phyloP scores from a whole-genome alignment of 179 eudicot species.

The Dionaea muscipula region DNA sequence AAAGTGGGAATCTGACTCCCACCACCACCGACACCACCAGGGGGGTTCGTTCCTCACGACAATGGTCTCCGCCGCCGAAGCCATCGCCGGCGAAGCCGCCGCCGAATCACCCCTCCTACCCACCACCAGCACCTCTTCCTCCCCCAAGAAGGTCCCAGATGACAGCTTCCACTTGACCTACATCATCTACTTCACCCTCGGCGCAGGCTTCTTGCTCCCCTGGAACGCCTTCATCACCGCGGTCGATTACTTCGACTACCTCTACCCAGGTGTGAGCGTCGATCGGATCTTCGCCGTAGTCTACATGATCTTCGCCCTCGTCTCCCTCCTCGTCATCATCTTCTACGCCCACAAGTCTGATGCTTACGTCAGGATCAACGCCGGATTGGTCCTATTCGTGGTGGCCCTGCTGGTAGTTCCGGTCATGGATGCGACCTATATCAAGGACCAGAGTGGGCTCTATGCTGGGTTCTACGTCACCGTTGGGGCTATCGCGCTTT shows the following conservation, averaged over 20 bases:
- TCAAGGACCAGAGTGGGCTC: slow-evolving; percentile 35
- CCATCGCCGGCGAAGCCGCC: slow-evolving; percentile 17
- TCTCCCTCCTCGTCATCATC: slow-evolving; percentile 36
- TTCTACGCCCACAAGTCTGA: slow-evolving; percentile 29
- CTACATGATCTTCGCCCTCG: slow-evolving; percentile 53
- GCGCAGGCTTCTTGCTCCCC: slow-evolving; percentile 62
- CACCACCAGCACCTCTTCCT: neutral
- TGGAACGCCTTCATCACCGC: slow-evolving; percentile 88
- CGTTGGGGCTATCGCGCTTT: slow-evolving; percentile 34
- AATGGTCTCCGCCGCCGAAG: slow-evolving; percentile 11
- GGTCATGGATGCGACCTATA: slow-evolving; percentile 31
- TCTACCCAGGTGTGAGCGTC: slow-evolving; percentile 64
- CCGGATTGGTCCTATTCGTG: slow-evolving; percentile 38
- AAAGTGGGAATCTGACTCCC: no score
- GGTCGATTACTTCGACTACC: slow-evolving; percentile 71
- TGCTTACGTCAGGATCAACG: slow-evolving; percentile 42
- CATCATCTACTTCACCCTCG: slow-evolving; percentile 65
- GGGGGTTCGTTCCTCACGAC: neutral
- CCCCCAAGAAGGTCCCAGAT: slow-evolving; percentile 23
- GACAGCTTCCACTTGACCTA: slow-evolving; percentile 68
- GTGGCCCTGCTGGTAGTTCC: slow-evolving; percentile 39
- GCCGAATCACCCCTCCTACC: slow-evolving; percentile 17
- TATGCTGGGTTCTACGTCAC: slow-evolving; percentile 42
- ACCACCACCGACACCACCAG: neutral
- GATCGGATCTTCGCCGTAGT: slow-evolving; percentile 71